Base-by-base conservation (phyloP, 1,139 yeast species). In the Komagataea norvegica region DNA sequence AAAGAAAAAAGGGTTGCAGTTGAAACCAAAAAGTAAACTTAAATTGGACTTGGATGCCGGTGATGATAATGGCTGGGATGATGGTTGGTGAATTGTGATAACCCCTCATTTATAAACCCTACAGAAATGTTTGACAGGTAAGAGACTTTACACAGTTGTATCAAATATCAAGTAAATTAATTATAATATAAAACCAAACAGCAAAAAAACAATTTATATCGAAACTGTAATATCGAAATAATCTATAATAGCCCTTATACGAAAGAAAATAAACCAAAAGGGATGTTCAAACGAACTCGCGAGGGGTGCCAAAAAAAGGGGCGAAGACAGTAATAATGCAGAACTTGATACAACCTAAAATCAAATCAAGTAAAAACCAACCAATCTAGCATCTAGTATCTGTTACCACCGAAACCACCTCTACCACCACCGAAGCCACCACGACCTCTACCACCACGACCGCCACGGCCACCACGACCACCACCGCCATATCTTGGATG, bases 1-100 rank as follows among this genome's bases (percentile, higher is more conserved):
- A 32, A 36, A 25, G 22, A 48, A 44, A 38, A 50, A 47, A 22
- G 53, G 49, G 3, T 14, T 52, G 28, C 52, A 50, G 29, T 29
- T 52, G 36, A 52, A 51, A 28, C 48, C 51, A 23, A 52, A 50
- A 36, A 41, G 46, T 11, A 50, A 49, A 20, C 17, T 50, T 18
- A 42, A 49, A 25, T 15, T 51, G 14, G 48, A 69, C 33, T 49
- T 70, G 10, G 68, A 60, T 8, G 61, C 57, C 13, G 71, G 64
- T 8, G 71, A 66, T 17, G 79, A 68, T 11, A 78, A 69, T 37
- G 75, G 72, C 0, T 77, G 83, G 79, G 84, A 75, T 17, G 70
- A 66, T 41, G 71, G 65, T 0, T 69, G 74, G 74, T 68, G 42
- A 52, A 14, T 5, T 14, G 9, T n/a, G 14, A 14, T n/a, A n/a